These are phyloP conservation scores for Abortiporus biennis DNA, from an alignment of 1,284 basidiomycete genomes.

Conservation along the genomic window DNA sequence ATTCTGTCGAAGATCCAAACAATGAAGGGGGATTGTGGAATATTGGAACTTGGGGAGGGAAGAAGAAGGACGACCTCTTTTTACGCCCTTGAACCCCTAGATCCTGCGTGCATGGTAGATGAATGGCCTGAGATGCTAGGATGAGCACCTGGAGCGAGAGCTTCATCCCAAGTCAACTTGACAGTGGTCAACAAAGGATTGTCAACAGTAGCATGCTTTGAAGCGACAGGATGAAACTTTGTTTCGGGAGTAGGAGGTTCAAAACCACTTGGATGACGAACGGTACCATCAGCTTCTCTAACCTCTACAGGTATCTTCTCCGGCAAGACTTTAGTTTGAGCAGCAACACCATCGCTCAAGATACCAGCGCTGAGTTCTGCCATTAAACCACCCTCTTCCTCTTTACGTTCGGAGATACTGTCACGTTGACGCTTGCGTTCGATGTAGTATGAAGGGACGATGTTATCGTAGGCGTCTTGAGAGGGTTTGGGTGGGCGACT, in stretches of 20 bases:
- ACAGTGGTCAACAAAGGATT: constrained; percentile 16
- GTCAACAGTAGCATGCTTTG: constrained; percentile 19
- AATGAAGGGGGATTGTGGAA: too few relatives aligned
- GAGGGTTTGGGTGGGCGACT: constrained; percentile 21
- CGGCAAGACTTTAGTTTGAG: constrained; percentile 22
- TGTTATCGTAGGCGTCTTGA: constrained; percentile 24
- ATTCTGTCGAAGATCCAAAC: too few relatives aligned
- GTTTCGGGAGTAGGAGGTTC: constrained; percentile 27
- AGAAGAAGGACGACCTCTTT: too few relatives aligned
- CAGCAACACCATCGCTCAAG: constrained; percentile 27
- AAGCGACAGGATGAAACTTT: constrained; percentile 24
- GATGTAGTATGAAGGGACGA: constrained; percentile 27
- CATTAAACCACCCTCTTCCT: constrained; percentile 28
- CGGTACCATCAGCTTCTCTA: constrained; percentile 20
- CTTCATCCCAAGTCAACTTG: constrained; percentile 24
- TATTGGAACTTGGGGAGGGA: too few relatives aligned
- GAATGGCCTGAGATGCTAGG: too few relatives aligned
- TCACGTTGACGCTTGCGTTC: constrained; percentile 28
- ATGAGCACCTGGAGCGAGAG: constrained; percentile 13
- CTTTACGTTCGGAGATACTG: constrained; percentile 26
- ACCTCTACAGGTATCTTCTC: constrained; percentile 31
- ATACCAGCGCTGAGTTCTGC: constrained; percentile 28
- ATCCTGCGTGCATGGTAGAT: too few relatives aligned
- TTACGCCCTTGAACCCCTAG: too few relatives aligned
- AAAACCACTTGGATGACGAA: constrained; percentile 27